A percentile compares a stretch with the other conserved stretches of the same genome.
Conservation (phyloP, 768 basidiomycete genomes). For the Fibroporia radiculosa region DNA sequence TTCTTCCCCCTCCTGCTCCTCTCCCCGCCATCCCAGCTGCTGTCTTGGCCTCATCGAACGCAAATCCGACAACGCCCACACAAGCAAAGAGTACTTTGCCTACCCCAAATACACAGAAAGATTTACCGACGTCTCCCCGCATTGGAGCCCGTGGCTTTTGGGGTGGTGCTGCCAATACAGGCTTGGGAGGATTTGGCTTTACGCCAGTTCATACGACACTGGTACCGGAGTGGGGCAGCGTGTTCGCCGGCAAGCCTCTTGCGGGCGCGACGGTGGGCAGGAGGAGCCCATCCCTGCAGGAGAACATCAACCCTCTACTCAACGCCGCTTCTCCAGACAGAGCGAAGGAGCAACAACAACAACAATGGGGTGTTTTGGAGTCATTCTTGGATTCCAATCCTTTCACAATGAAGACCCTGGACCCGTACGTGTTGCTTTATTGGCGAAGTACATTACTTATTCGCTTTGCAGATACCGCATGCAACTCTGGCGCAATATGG, state of each 20-base stretch:
- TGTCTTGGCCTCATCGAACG: conserved; percentile 18
- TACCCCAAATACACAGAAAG: conserved; percentile 71
- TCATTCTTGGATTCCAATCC: conserved; percentile 73
- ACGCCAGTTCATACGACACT: conserved; percentile 83
- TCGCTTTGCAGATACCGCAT: conserved; percentile 53
- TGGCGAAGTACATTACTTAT: conserved; percentile 1
- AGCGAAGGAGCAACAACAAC: conserved; percentile 18
- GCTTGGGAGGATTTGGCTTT: conserved; percentile 42
- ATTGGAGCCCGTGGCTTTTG: conserved; percentile 60
- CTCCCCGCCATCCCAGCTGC: conserved; percentile 24
- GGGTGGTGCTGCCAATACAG: conserved; percentile 48
- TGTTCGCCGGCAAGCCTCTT: conserved; percentile 22
- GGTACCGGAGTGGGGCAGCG: conserved; percentile 52
- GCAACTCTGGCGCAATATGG: conserved; percentile 92
- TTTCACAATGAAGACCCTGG: conserved; percentile 83
- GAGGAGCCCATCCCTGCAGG: conserved; percentile 38
- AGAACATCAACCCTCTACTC: conserved; percentile 75
- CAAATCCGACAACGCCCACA: conserved; percentile 13
- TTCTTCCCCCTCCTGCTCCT: conserved; percentile 40
- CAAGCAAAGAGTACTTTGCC: conserved; percentile 28
- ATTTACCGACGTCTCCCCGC: conserved; percentile 58
- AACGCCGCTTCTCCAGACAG: conserved; percentile 35
- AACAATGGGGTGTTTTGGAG: conserved; percentile 48
- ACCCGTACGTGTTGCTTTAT: conserved; percentile 45
- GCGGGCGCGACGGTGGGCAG: conserved; percentile 13